Conservation (phyloP, 257 asterid species). For the Solanum tacnaense region DNA sequence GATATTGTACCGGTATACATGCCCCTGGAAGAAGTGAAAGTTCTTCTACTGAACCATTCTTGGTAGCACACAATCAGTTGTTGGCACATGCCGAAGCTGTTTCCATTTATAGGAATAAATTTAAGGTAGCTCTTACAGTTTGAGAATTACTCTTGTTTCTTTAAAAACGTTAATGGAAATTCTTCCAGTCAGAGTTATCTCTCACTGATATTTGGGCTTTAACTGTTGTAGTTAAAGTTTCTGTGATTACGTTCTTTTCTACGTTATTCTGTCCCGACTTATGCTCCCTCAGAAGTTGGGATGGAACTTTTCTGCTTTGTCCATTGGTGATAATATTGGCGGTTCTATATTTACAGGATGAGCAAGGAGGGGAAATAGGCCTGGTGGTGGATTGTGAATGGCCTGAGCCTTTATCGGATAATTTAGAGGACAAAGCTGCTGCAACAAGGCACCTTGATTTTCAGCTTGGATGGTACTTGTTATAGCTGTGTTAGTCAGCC, state of each 20-base stretch:
- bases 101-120: slow-evolving; percentile 29
- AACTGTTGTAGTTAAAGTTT: not conserved
- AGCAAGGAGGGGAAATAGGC: slow-evolving; percentile 46
- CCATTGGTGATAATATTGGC: not conserved
- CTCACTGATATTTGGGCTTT: not conserved
- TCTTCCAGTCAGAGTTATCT: not conserved
- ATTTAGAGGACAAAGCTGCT: slow-evolving; percentile 33
- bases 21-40: slow-evolving; percentile 44
- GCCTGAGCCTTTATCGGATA: slow-evolving; percentile 39
- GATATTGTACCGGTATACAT: slow-evolving; percentile 32
- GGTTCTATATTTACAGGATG: slow-evolving; percentile 13
- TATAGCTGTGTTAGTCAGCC: not conserved
- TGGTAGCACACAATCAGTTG: slow-evolving; percentile 41
- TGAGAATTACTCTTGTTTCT: not conserved
- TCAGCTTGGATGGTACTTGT: slow-evolving; percentile 51
- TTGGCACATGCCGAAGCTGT: slow-evolving; percentile 41
- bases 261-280: not conserved
- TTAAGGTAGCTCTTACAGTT: slow-evolving; percentile 19
- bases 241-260: not conserved
- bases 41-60: slow-evolving; percentile 25
- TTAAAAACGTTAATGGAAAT: not conserved
- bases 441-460: slow-evolving; percentile 47
- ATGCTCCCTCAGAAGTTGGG: not conserved
- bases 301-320: not conserved
- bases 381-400: slow-evolving; percentile 47